Base-by-base conservation (phyloP, 176 grass and related monocot genomes). In the Dendrocalamus sinicus region DNA sequence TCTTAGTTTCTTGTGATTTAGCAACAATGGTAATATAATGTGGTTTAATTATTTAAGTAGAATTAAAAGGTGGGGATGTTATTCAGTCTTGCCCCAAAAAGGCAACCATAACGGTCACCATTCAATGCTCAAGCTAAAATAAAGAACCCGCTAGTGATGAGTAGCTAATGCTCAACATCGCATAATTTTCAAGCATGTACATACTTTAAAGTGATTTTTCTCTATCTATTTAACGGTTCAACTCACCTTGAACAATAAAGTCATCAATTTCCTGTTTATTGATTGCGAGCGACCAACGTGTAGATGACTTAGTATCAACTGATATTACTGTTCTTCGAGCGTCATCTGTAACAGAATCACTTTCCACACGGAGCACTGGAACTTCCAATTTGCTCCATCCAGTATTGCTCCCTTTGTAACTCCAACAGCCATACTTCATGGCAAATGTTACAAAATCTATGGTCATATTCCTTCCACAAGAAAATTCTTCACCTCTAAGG, bases 391-490 rank as follows among this genome's bases (percentile, higher is more conserved):
- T 88, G 86, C 88, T 89, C 93, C 93, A 96, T 82, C 93, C 93
- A 76, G 41, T 77, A 84, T 83, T 85, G 48, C 74, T 55, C 62
- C 83, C 88, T 83, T 94, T 70, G 86, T 89, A 88, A 91, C 92
- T 99, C 88, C 20, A 73, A 81, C 96, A 96, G 48, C 96, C 93
- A 68, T 99, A 99, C 57, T 99, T 99, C 54, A 96, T 70, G 2
- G 88, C 94, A 86, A 95, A 96, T 80, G 96, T 91, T 17, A 99
- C 86, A 55, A 92, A 99, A 82, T 99, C 93, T 75, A 67, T 44
- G 73, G 93, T 77, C 57, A 75, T 88, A 59, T 91, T 94, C 70
- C 82, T 86, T 67, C 93, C 93, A 37, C 96, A 99, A 65, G 80
- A 87, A 72, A 99, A 96, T n/a, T 91, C 91, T 89, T 96, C 96